Evolutionary conservation across 1,284 basidiomycete genomes (phyloP), one percentile per base, ranked within the genome.

Genomic region (Ustilago vetiveriae): DNA sequence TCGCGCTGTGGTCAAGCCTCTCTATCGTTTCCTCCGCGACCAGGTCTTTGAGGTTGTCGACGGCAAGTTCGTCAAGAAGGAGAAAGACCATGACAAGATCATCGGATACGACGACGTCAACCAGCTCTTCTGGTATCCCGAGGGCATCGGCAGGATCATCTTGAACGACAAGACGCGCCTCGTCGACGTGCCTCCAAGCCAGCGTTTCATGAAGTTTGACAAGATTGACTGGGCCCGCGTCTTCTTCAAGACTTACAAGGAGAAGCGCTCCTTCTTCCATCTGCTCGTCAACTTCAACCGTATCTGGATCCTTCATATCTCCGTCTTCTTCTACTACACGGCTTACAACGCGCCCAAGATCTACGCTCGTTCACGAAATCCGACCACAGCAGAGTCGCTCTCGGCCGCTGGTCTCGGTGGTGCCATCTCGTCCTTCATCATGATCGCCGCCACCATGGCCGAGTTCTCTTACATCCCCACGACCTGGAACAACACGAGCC

Each of bases 51-150:
- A 99, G 84, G 90, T 97, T 32, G 86, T 93, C 29, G 95, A 98
- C 79, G 94, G 94, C 47, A 94, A 94, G 83, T 98, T 96, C 82
- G 90, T 98, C 45, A 81, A 82, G 72, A 87, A 91, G 80, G 95
- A 98, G 85, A 87, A 87, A 80, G 95, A 99, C 78, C 96, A 98
- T 82, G 90, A 94, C 67, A 87, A 90, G 72, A 93, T 97, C 79
- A 97, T 99, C 80, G 96, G 95, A 11, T 99, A 99, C 82, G 95
- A 99, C 83, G 95, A 98, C 83, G 91, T 98, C 77, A 98, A 99
- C 83, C 95, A 98, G 83, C 85, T 99, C 40, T 99, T 99, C 84
- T 99, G 95, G 95, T 99, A 98, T 83, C 96, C 96, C 5, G 96
- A 99, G 78, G 96, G 96, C 36, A 95, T 99, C 76, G 91, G 93